A percentile compares a stretch with the other conserved stretches of the same genome.
Conservation (phyloP, 768 basidiomycete species). For the Boletus rubescentipes region DNA sequence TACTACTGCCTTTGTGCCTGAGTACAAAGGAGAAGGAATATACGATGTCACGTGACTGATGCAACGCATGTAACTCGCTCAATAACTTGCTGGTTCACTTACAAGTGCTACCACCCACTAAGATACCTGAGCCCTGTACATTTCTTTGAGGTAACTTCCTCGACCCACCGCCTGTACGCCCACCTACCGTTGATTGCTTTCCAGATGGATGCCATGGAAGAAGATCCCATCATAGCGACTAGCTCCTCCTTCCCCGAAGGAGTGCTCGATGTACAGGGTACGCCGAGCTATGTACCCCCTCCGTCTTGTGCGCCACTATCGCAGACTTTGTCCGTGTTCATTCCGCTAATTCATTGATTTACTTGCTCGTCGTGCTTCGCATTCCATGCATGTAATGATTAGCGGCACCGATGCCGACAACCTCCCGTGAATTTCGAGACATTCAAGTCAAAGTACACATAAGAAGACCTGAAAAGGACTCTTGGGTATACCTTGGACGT, state of each 20-base stretch:
- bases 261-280: slow-evolving; percentile 18
- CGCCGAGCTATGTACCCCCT: slow-evolving; percentile 13
- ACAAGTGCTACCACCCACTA: slow-evolving; percentile 21
- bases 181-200: background rate
- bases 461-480: slow-evolving; percentile 72
- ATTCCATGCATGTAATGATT: background rate
- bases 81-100: background rate
- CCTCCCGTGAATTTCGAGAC: slow-evolving; percentile 64
- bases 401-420: slow-evolving; percentile 25
- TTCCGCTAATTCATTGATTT: slow-evolving; percentile 10
- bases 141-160: slow-evolving; percentile 4
- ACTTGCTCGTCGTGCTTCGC: background rate
- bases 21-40: background rate
- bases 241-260: slow-evolving; percentile 22
- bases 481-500: slow-evolving; percentile 80
- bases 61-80: slow-evolving; percentile 5
- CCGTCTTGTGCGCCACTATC: slow-evolving; percentile 21
- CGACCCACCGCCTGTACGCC: background rate
- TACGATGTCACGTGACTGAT: slow-evolving; percentile 21
- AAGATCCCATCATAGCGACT: slow-evolving; percentile 29
- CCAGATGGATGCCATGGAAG: slow-evolving; percentile 36
- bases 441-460: slow-evolving; percentile 86
- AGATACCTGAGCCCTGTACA: slow-evolving; percentile 21
- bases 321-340: background rate
- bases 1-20: too few species aligned